phyloP scores from a whole-genome alignment of 2,329 filamentous ascomycete genomes.

The Fusarium subglutinans region DNA sequence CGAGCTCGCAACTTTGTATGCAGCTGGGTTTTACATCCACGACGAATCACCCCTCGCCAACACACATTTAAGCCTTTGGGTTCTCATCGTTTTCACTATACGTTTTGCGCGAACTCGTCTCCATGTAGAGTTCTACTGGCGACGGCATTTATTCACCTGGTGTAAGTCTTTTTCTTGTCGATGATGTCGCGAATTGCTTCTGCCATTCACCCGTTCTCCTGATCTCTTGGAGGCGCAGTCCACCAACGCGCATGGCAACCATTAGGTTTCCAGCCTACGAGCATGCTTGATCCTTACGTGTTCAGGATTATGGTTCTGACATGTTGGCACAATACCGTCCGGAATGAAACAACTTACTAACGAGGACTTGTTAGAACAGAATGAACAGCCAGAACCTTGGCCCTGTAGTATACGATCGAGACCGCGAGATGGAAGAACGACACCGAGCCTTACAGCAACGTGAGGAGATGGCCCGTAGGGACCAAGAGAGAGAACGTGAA shows the following conservation, averaged over 20 bases:
- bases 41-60: constrained; percentile 30
- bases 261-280: not conserved
- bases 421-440: constrained; percentile 59
- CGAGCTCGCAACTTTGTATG: constrained; percentile 51
- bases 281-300: not conserved
- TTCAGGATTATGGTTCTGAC: not conserved
- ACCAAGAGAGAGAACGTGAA: constrained; percentile 59
- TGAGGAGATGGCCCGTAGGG: constrained; percentile 57
- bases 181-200: constrained; percentile 40
- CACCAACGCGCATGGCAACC: not conserved
- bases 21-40: constrained; percentile 37
- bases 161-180: constrained; percentile 46
- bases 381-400: constrained; percentile 60
- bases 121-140: constrained; percentile 50
- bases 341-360: constrained; percentile 22
- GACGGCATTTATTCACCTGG: constrained; percentile 47
- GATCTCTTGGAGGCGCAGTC: constrained; percentile 33
- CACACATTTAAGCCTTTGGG: constrained; percentile 25
- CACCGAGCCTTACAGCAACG: constrained; percentile 58
- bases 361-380: constrained; percentile 34
- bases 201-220: constrained; percentile 34
- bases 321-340: not conserved
- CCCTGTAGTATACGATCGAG: constrained; percentile 57
- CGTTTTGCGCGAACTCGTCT: constrained; percentile 39
- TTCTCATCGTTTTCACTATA: constrained; percentile 23